Evolutionary conservation across 352 stramenopile species (phyloP).

Genomic region (Phytopythium aichiense): DNA sequence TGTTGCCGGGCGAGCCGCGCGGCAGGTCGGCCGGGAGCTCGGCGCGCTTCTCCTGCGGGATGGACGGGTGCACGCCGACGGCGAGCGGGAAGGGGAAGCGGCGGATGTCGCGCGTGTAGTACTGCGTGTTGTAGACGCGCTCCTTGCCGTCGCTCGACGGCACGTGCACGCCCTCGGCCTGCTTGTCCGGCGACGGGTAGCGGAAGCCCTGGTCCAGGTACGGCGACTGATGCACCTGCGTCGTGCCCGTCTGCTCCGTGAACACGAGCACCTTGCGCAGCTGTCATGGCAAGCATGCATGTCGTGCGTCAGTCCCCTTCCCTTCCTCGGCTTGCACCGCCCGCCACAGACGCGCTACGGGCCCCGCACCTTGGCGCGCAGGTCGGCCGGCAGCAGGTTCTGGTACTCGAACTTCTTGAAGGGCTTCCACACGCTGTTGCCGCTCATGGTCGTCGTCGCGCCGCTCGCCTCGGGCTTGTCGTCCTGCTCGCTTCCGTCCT

Average conservation of each 20-base stretch:
- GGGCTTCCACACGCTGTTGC: conserved; percentile 62
- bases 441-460: conserved; percentile 44
- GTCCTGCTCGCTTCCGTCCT: background rate
- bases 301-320: background rate
- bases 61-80: conserved; percentile 71
- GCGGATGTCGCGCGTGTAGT: conserved; percentile 87
- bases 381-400: conserved; percentile 56
- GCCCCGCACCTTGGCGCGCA: conserved; percentile 57
- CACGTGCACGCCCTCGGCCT: conserved; percentile 62
- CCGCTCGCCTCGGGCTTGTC: background rate
- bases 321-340: background rate
- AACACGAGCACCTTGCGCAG: conserved; percentile 81
- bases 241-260: conserved; percentile 67
- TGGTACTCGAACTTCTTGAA: conserved; percentile 83
- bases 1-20: conserved; percentile 77
- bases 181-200: conserved; percentile 72
- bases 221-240: conserved; percentile 71
- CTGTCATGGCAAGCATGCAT: conserved; percentile 13
- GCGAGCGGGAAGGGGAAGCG: conserved; percentile 60
- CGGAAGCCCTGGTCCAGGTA: conserved; percentile 60
- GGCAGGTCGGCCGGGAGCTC: conserved; percentile 65
- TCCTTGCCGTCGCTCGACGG: conserved; percentile 72
- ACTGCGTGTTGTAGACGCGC: conserved; percentile 83
- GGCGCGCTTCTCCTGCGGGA: conserved; percentile 46
- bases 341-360: background rate